These are phyloP conservation scores for Candida boidinii DNA, from an alignment of 805 yeast species.

Conservation along the genomic window DNA sequence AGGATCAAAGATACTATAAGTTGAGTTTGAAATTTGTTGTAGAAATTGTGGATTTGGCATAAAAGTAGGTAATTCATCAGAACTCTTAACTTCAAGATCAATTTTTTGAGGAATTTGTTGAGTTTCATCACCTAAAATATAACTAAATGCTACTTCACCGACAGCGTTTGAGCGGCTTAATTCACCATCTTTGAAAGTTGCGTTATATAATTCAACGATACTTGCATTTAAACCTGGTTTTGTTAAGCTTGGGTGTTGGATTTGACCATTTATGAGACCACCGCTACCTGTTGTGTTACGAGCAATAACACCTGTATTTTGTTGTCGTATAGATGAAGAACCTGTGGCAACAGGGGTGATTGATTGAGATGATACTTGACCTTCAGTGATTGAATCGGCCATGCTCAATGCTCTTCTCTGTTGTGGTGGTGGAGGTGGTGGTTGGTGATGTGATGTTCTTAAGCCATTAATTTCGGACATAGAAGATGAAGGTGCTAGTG, in stretches of 20 bases:
- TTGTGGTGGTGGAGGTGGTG: constrained; percentile 25
- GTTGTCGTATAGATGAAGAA: constrained; percentile 24
- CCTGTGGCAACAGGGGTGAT: constrained; percentile 13
- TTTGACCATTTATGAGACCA: constrained; percentile 23
- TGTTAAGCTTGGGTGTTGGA: constrained; percentile 43
- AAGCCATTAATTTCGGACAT: constrained; percentile 19
- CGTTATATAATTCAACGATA: constrained; percentile 78
- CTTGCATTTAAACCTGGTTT: constrained; percentile 71
- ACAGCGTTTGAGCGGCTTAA: constrained; percentile 51
- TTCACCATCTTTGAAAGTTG: constrained; percentile 61
- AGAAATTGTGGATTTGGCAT: constrained; percentile 47
- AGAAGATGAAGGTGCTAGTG: constrained; percentile 13
- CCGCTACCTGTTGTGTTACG: constrained; percentile 25
- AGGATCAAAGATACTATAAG: constrained; percentile 37
- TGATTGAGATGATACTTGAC: constrained; percentile 2
- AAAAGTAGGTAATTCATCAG: constrained; percentile 32
- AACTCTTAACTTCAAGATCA: constrained; percentile 29
- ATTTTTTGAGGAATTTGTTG: constrained; percentile 32
- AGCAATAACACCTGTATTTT: constrained; percentile 30
- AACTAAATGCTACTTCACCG: constrained; percentile 85
- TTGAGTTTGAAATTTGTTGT: constrained; percentile 26
- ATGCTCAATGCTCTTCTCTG: constrained; percentile 18
- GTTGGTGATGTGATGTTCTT: constrained; percentile 21
- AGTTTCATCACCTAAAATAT: constrained; percentile 28
- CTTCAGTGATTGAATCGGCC: background rate